Evolutionary conservation across 148 eudicot species (phyloP).

Genomic region (Drosera capensis): DNA sequence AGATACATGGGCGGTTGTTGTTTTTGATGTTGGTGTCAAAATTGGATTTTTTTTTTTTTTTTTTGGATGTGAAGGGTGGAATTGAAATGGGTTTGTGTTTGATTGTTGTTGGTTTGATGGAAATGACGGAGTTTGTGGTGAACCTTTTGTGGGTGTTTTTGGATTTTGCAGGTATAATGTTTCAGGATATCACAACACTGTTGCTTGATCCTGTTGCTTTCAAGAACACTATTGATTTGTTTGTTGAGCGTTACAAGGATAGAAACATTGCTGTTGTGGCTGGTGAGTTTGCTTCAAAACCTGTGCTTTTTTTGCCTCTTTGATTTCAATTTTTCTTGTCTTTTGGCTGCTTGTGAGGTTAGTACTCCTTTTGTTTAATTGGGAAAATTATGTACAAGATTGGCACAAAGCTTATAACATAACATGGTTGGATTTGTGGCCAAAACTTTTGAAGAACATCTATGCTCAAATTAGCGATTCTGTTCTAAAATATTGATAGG

Average conservation of each 20-base stretch:
- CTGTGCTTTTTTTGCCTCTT: background rate
- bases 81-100: slow-evolving; percentile 1
- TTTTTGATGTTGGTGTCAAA: background rate
- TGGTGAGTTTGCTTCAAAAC: slow-evolving; percentile 17
- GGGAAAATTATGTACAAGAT: too few species aligned
- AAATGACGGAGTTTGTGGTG: too few species aligned
- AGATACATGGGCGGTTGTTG: too few species aligned
- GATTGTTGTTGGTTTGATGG: background rate
- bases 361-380: background rate
- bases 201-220: slow-evolving; percentile 63
- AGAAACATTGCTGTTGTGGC: slow-evolving; percentile 74
- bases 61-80: background rate
- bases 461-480: too few species aligned
- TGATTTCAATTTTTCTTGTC: background rate
- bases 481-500: too few species aligned
- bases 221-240: slow-evolving; percentile 80
- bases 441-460: too few species aligned
- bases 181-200: slow-evolving; percentile 77
- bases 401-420: too few species aligned
- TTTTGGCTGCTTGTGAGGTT: background rate
- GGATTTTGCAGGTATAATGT: slow-evolving; percentile 54
- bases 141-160: too few species aligned
- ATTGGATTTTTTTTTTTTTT: background rate
- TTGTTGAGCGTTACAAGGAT: slow-evolving; percentile 67
- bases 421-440: too few species aligned